Base-by-base conservation (phyloP, 1,284 basidiomycete genomes). In the Laetiporus sulphureus region DNA sequence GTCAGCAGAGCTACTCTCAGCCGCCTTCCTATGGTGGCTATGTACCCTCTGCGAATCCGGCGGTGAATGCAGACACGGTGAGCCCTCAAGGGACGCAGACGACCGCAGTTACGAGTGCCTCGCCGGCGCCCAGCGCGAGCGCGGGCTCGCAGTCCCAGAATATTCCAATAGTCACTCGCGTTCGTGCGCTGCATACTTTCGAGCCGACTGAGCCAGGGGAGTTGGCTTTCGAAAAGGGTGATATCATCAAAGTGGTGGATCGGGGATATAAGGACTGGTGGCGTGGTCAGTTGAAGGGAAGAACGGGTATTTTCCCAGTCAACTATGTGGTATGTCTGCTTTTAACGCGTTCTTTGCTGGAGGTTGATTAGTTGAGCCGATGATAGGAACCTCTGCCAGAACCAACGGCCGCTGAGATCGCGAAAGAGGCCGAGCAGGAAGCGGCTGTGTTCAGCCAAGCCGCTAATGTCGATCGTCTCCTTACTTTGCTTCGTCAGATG, bases 231-330 rank as follows among this genome's bases (percentile, higher is more conserved):
- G 82, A 89, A 43, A 88, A 89, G 52, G 96, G 94, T 2, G 96
- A 99, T 55, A 71, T 97, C 40, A 94, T 99, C 67, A 93, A 94
- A 54, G 95, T 98, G 12, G 81, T 99, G 8, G 93, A 98, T 62
- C 80, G 91, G 32, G 89, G 88, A 20, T 97, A 97, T 66, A 88
- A 93, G 57, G 92, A 98, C 60, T 99, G 96, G 96, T 99, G 95
- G 94, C 72, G 91, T 35, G 96, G 96, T 2, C 94, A 98, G 54
- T 66, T 93, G 30, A 87, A 87, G 53, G 93, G 94, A 1, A 73
- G 89, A 46, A 93, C 92, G 6, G 96, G 96, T 11, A 99, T 99
- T 47, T 99, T 99, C 64, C 95, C 96, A 0, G 91, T 97, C 30
- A 98, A 96, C 59, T 98, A 98, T 66, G 91, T 99, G 51, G 88